Conservation (phyloP, 371 early-diverging fungal genomes). For the Mortierella sp. region DNA sequence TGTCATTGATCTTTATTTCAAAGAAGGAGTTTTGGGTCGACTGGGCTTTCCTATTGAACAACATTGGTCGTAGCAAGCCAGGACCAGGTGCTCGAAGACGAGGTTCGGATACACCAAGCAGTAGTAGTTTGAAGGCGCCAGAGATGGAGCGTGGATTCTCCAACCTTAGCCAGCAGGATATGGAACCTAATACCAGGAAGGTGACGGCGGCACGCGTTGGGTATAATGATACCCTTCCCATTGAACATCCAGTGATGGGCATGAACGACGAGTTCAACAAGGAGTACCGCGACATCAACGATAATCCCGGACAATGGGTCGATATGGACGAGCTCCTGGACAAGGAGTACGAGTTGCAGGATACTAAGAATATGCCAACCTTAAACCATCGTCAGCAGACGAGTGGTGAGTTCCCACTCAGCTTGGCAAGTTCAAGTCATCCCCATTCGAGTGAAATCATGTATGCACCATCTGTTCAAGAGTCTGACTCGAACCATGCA, state of each 20-base stretch:
- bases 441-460: conserved; percentile 33
- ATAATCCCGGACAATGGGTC: conserved; percentile 21
- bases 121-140: neutral
- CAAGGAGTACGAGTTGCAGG: conserved; percentile 32
- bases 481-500: conserved; percentile 3
- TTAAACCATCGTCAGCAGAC: neutral
- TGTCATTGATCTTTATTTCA: conserved; percentile 33
- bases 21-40: conserved; percentile 51
- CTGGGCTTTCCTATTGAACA: conserved; percentile 22
- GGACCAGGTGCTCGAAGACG: conserved; percentile 16
- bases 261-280: neutral
- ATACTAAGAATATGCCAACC: neutral
- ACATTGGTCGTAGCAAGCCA: conserved; percentile 24
- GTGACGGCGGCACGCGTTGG: conserved; percentile 14
- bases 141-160: neutral
- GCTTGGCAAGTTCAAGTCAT: neutral
- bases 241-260: neutral
- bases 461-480: conserved; percentile 21
- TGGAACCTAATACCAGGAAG: conserved; percentile 17
- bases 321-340: conserved; percentile 47
- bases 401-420: conserved; percentile 3
- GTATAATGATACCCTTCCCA: conserved; percentile 17
- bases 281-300: neutral
- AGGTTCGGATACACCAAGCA: neutral
- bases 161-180: conserved; percentile 4